Percentiles rank a stretch among this genome's conserved stretches.
phyloP scores from a whole-genome alignment of 768 basidiomycete genomes.

The Leucosporidium scottii region DNA sequence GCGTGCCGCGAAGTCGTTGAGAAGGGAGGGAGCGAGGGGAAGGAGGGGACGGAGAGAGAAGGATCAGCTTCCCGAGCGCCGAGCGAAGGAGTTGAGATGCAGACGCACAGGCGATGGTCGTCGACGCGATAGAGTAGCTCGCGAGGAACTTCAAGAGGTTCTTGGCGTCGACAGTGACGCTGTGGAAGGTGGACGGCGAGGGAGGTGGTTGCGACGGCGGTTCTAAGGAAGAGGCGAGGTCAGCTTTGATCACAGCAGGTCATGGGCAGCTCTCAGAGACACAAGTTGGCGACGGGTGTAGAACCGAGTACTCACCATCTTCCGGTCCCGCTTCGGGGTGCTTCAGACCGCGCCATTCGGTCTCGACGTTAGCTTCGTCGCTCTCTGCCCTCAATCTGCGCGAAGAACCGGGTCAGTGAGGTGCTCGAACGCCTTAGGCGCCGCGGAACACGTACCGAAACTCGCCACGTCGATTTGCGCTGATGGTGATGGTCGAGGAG shows the following conservation, averaged over 20 bases:
- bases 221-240: not conserved
- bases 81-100: not conserved
- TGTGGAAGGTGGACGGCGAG: conserved; percentile 55
- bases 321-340: conserved; percentile 54
- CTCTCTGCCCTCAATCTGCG: conserved; percentile 44
- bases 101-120: conserved; percentile 75
- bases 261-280: no score
- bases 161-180: conserved; percentile 61
- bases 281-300: no score
- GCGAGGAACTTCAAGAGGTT: conserved; percentile 76
- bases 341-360: conserved; percentile 66
- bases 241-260: no score
- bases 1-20: not conserved
- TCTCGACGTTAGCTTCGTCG: conserved; percentile 68
- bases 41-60: not conserved
- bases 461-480: conserved; percentile 59
- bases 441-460: conserved; percentile 39
- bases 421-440: not conserved
- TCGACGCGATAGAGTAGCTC: conserved; percentile 69
- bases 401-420: no score
- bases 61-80: not conserved
- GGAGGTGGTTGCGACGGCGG: conserved; percentile 41
- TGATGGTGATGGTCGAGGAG: conserved; percentile 61
- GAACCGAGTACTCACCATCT: conserved; percentile 4
- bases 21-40: not conserved